These are phyloP conservation scores for Dichotomocladium elegans DNA, from an alignment of 371 early-diverging fungal genomes.

Conservation along the genomic window DNA sequence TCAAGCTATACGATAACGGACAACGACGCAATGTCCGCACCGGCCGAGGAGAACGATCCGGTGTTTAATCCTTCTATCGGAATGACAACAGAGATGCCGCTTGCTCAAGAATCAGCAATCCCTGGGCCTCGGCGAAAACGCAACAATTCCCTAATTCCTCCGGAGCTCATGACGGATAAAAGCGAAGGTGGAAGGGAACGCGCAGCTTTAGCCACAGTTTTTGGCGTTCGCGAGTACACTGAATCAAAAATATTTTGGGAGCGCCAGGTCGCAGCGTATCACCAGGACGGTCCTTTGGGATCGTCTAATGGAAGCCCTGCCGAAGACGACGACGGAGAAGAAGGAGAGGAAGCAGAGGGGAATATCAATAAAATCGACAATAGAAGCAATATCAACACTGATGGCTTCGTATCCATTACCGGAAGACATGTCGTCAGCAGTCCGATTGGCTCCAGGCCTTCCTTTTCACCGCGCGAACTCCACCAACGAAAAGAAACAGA, in stretches of 20 bases:
- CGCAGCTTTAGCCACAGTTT: conserved; percentile 45
- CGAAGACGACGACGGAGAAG: too few species aligned
- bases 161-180: conserved; percentile 32
- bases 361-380: too few species aligned
- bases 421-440: conserved; percentile 8
- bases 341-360: too few species aligned
- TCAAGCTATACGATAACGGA: not conserved
- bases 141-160: conserved; percentile 38
- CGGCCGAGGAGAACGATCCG: not conserved
- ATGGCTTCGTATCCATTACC: conserved; percentile 16
- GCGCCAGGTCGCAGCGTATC: conserved; percentile 8
- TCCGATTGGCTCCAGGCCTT: not conserved
- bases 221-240: conserved; percentile 46
- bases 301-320: too few species aligned
- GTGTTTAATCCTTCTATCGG: not conserved
- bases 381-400: too few species aligned
- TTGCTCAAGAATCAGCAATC: conserved; percentile 23
- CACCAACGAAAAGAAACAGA: not conserved
- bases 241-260: conserved; percentile 46
- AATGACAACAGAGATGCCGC: conserved; percentile 19
- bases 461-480: too few species aligned
- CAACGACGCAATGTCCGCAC: not conserved
- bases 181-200: conserved; percentile 39
- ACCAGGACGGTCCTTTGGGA: too few species aligned
- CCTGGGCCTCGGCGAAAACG: conserved; percentile 29